Evolutionary conservation across 2,329 filamentous ascomycete species (phyloP).

Genomic region (Fusarium circinatum): DNA sequence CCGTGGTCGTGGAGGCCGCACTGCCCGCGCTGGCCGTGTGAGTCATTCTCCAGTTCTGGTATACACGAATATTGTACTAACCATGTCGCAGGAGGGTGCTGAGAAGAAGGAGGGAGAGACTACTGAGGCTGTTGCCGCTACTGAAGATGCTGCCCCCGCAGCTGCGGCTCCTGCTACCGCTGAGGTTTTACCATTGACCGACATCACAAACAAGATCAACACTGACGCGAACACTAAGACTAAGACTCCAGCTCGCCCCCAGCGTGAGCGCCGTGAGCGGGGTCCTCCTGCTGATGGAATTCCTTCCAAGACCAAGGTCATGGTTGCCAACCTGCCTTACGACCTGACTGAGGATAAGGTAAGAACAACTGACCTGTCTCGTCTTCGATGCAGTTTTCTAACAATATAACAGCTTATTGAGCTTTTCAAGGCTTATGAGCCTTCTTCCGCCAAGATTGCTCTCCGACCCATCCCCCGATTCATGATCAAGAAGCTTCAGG

Average conservation of each 20-base stretch:
- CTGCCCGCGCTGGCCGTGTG: constrained; percentile 66
- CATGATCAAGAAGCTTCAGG: constrained; percentile 99
- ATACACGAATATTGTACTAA: constrained; percentile 11
- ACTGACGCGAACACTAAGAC: constrained; percentile 70
- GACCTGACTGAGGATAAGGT: constrained; percentile 98
- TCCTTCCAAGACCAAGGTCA: constrained; percentile 99
- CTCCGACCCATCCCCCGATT: constrained; percentile 98
- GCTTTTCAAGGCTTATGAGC: constrained; percentile 92
- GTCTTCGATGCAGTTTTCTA: constrained; percentile 20
- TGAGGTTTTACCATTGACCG: constrained; percentile 69
- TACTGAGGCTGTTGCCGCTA: constrained; percentile 52
- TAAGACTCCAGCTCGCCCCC: constrained; percentile 63
- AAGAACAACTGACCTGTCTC: constrained; percentile 49
- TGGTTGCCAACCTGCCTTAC: constrained; percentile 99
- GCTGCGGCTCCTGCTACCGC: constrained; percentile 58
- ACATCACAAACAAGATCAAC: constrained; percentile 68
- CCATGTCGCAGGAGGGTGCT: constrained; percentile 44
- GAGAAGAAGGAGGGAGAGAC: constrained; percentile 60
- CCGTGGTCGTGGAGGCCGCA: constrained; percentile 74
- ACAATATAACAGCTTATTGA: constrained; percentile 81
- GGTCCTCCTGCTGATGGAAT: constrained; percentile 97
- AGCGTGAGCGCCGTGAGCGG: constrained; percentile 78
- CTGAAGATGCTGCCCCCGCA: constrained; percentile 58
- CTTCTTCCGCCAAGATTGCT: constrained; percentile 96
- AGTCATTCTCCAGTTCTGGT: constrained; percentile 28